These are phyloP conservation scores for Rhizopogon rudus DNA, from an alignment of 768 basidiomycete species.

Conservation along the genomic window DNA sequence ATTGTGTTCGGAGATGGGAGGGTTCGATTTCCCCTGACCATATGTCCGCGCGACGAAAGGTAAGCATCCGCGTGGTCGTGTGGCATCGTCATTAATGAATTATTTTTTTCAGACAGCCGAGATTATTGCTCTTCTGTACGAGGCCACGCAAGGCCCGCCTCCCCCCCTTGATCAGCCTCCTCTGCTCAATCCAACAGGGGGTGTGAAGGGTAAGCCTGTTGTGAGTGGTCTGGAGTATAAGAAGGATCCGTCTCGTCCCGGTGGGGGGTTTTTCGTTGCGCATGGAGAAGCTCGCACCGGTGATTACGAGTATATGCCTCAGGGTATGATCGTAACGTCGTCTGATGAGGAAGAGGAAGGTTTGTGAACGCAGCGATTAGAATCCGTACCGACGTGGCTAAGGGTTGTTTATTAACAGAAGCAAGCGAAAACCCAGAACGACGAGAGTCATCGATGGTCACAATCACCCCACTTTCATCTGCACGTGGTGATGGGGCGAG, in stretches of 20 bases:
- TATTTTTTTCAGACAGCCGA: constrained; percentile 70
- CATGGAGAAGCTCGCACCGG: constrained; percentile 39
- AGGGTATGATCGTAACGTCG: constrained; percentile 48
- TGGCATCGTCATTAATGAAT: background rate
- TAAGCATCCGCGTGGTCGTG: constrained; percentile 21
- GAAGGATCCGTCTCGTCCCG: constrained; percentile 76
- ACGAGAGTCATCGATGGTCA: constrained; percentile 44
- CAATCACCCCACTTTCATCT: constrained; percentile 42
- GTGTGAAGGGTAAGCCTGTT: constrained; percentile 53
- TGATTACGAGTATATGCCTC: constrained; percentile 50
- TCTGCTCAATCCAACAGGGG: constrained; percentile 76
- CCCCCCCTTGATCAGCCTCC: constrained; percentile 51
- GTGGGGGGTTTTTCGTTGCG: constrained; percentile 84
- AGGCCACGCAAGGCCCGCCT: constrained; percentile 83
- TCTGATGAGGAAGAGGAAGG: constrained; percentile 47
- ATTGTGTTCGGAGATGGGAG: constrained; percentile 87
- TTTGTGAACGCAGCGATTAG: constrained; percentile 30
- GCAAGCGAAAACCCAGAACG: constrained; percentile 10
- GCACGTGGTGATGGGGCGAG: constrained; percentile 23
- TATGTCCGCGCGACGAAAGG: constrained; percentile 93
- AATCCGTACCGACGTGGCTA: constrained; percentile 3
- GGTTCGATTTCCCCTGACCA: constrained; percentile 83
- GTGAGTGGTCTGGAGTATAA: constrained; percentile 59
- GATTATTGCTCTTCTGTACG: constrained; percentile 87
- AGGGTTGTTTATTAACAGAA: constrained; percentile 7